Evolutionary conservation across 345 rosid species (phyloP), one percentile per base, ranked within the genome.

Genomic region (Sonneratia caseolaris): DNA sequence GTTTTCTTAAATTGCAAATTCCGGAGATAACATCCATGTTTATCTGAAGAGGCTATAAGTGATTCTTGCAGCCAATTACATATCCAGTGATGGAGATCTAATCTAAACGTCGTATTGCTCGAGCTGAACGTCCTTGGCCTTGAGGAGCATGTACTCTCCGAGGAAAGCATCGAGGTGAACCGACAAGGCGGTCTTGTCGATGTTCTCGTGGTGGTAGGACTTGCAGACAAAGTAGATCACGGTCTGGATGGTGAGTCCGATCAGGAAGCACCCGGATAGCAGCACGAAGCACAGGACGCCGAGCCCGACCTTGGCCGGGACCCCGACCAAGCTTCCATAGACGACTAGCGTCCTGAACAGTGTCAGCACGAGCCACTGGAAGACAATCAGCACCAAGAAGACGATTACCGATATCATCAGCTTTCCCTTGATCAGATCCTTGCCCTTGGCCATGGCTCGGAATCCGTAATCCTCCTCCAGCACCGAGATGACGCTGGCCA

Each of bases 141-240:
- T 83, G 73, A 85, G 76, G 42, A 82, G 87, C 73, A 82, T 82
- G 61, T 83, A 83, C 51, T 83, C 90, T 27, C 84, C 87, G 15
- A 82, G 53, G 62, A 82, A 88, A 48, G 75, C 92, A 48, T 84
- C 83, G n/a, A 84, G 86, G 43, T 84, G 88, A 75, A 83, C 83
- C 5, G 81, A 81, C 4, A 88, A 68, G 4, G 84, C 81, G 14
- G 86, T 80, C 68, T 86, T 84, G 70, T 80, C 83, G 14, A 88
- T 84, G 32, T 79, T 84, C 68, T 88, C 83, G 71, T 76, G 88
- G 71, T 88, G 90, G 56, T 81, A 80, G 0, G 88, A 84, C 70
- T 88, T 86, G 81, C 92, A 88, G n/a, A 84, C 87, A 35, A 86
- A 83, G 84, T 82, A 86, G 35, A 86, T 61, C 68, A 84, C 88